phyloP scores from a whole-genome alignment of 202 grass and related monocot genomes.

The Brachypodium distachyon region DNA sequence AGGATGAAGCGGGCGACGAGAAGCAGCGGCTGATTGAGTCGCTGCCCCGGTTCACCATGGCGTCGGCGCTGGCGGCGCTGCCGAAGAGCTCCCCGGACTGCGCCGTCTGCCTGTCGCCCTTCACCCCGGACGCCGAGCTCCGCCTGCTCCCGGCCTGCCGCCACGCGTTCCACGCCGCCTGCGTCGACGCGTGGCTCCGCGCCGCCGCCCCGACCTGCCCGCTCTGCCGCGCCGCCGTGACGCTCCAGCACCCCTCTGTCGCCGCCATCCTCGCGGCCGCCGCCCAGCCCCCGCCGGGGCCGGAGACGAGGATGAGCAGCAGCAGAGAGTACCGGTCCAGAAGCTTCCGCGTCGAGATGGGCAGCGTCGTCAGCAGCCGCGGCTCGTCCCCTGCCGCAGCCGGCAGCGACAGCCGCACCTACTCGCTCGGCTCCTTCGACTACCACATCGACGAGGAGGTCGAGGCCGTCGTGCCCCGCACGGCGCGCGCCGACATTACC shows the following conservation, averaged over 20 bases:
- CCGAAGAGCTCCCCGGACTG: constrained; percentile 89
- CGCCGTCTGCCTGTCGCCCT: constrained; percentile 85
- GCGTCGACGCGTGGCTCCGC: constrained; percentile 75
- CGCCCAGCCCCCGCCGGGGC: not conserved
- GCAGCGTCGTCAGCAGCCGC: constrained; percentile 58
- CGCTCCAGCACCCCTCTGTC: constrained; percentile 43
- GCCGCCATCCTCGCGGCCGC: constrained; percentile 32
- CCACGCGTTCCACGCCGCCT: constrained; percentile 62
- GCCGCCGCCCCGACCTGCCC: constrained; percentile 77
- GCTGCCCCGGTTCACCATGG: constrained; percentile 85
- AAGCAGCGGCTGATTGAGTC: constrained; percentile 59
- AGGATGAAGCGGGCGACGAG: not conserved
- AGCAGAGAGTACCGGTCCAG: constrained; percentile 7
- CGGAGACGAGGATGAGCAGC: not conserved
- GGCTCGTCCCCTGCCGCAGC: not conserved
- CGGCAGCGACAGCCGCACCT: constrained; percentile 30
- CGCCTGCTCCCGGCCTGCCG: constrained; percentile 81
- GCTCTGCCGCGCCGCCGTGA: constrained; percentile 71
- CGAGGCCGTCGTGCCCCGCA: constrained; percentile 69
- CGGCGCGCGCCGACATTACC: constrained; percentile 2
- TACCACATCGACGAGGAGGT: constrained; percentile 92
- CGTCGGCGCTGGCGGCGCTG: constrained; percentile 47
- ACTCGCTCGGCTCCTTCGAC: constrained; percentile 83
- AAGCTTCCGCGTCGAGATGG: constrained; percentile 83
- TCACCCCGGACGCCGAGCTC: constrained; percentile 67